Evolutionary conservation across 1,284 basidiomycete genomes (phyloP), one percentile per base, ranked within the genome.

Genomic region (Coniophora puteana): DNA sequence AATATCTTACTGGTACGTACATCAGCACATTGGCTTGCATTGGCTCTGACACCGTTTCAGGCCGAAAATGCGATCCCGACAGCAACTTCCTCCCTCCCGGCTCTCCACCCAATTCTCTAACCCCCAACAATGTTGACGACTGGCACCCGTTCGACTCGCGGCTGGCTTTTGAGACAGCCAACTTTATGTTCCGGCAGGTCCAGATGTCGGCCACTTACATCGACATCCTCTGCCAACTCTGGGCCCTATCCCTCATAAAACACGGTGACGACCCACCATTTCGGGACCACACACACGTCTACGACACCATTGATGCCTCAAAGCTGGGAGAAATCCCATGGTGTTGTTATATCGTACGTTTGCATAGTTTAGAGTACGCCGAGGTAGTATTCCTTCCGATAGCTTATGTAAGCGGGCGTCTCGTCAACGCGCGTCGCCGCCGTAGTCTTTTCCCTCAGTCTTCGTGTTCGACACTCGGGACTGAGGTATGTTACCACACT

Each of bases 201-300:
- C 33, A 35, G 18, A 35, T 35, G 33, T 35, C 33, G 13, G 33
- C 33, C 33, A 21, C 17, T 21, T 5, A 35, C 8, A 20, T 35
- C 8, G 33, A 35, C 33, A 20, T 13, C 8, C 33, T 35, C 7
- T 20, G n/a, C 33, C 16, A 35, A 14, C 33, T 35, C 10, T 35
- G 33, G 33, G 21, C 8, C 5, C n/a, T 35, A 8, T 17, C 33
- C 5, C 33, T 17, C 8, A 5, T 20, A 5, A 20, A 16, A 7
- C 16, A 35, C 14, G 33, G 33, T 17, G 10, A 23, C n/a, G 10
- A 35, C 8, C 16, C 21, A 20, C 33, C 33, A 5, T 35, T 35
- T 21, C 6, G 17, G 23, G 33, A 35, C 23, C 16, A 23, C 33
- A 5, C 5, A 8, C 17, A 35, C 33, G 13, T 35, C 10, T 20